Conservation (phyloP, 225 moss, liverwort and hornwort genomes). For the Polytrichum commune region DNA sequence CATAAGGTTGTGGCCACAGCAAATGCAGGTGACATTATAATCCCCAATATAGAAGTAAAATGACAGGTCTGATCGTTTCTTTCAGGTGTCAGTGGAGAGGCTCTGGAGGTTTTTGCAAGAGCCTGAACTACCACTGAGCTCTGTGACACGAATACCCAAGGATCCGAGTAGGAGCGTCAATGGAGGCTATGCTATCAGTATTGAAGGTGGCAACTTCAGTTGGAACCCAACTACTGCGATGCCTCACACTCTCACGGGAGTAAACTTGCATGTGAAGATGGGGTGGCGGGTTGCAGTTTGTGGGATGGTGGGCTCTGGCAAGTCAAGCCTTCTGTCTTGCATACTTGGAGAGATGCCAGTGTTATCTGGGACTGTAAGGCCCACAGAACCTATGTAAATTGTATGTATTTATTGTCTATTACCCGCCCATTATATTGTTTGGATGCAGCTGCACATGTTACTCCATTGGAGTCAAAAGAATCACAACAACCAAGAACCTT, state of each 20-base stretch:
- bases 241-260: constrained; percentile 29
- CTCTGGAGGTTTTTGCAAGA: constrained; percentile 56
- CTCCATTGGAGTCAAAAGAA: no score
- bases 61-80: background rate
- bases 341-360: constrained; percentile 59
- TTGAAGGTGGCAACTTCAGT: constrained; percentile 42
- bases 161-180: background rate
- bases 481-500: no score
- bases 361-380: constrained; percentile 45
- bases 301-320: constrained; percentile 61
- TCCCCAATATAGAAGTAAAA: no score
- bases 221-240: constrained; percentile 28
- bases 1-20: no score
- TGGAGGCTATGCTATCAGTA: constrained; percentile 19
- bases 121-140: constrained; percentile 43
- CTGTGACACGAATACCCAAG: constrained; percentile 28
- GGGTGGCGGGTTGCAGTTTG: constrained; percentile 47
- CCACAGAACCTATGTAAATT: background rate
- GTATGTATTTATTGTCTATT: no score
- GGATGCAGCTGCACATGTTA: no score
- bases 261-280: constrained; percentile 35
- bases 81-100: constrained; percentile 47
- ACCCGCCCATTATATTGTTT: no score
- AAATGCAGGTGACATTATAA: no score
- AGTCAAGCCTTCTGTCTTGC: constrained; percentile 63